These are phyloP conservation scores for Diutina scorzettiae DNA, from an alignment of 1,139 yeast species.

Conservation along the genomic window DNA sequence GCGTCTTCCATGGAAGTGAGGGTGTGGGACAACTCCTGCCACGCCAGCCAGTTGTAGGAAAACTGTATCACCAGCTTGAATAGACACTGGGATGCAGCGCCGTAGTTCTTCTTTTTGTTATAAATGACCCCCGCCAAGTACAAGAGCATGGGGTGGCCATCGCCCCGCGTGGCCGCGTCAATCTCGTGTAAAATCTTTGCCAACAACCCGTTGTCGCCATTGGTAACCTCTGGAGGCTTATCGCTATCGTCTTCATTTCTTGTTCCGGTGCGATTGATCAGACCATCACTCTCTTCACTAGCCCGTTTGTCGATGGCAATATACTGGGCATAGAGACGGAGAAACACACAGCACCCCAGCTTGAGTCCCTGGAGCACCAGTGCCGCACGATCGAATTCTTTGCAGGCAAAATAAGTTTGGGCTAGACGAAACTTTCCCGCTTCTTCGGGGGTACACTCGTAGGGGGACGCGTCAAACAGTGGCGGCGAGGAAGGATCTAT, in stretches of 20 bases:
- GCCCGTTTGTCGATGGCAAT: constrained; percentile 64
- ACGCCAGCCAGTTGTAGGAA: constrained; percentile 90
- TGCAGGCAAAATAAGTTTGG: constrained; percentile 64
- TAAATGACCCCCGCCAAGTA: constrained; percentile 61
- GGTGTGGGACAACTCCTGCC: constrained; percentile 72
- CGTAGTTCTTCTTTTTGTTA: constrained; percentile 46
- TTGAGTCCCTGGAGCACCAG: constrained; percentile 39
- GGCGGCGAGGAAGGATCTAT: constrained; percentile 10
- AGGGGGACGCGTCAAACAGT: constrained; percentile 6
- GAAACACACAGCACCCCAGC: constrained; percentile 48
- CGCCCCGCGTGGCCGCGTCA: constrained; percentile 14
- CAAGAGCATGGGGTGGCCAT: constrained; percentile 48
- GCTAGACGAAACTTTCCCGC: constrained; percentile 45
- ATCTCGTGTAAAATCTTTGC: constrained; percentile 13
- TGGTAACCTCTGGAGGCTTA: constrained; percentile 14
- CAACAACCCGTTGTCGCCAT: constrained; percentile 33
- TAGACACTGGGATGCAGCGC: constrained; percentile 48
- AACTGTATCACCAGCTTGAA: constrained; percentile 47
- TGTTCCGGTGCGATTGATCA: constrained; percentile 16
- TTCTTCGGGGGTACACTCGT: constrained; percentile 13
- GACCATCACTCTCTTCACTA: constrained; percentile 64
- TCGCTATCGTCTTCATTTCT: not conserved
- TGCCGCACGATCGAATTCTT: constrained; percentile 78
- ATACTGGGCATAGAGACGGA: constrained; percentile 56
- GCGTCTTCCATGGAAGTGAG: constrained; percentile 58